Base-by-base conservation (phyloP, 305 asterid genomes). In the Rubia tinctorum region DNA sequence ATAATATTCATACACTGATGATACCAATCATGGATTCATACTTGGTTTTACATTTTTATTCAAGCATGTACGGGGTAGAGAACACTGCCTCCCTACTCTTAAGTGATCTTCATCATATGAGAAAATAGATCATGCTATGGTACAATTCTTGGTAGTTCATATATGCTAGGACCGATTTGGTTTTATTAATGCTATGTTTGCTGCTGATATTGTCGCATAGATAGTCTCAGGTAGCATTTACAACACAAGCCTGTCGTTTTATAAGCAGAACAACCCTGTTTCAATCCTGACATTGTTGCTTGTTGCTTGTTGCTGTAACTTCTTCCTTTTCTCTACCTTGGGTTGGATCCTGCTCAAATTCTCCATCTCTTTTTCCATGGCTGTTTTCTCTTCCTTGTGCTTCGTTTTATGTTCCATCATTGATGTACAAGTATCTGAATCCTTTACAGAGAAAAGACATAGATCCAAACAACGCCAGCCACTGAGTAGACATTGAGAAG, bases 381-480 rank as follows among this genome's bases (percentile, higher is more conserved):
- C 91, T 1, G 92, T 89, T 80, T 90, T 92, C 83, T 92, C 99
- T 65, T 92, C 88, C 75, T 89, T 90, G 87, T 90, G 97, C 66
- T 82, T 92, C 89, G 86, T 92, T 86, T 84, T 88, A 59, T 90
- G 96, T 81, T 91, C 97, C 30, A 88, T 66, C 91, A 91, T 82
- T 4, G 97, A 90, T 0, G 34, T 30, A 3, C n/a, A n/a, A n/a
- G 89, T 88, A 73, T 90, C 97, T 0, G 97, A 95, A 0, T 95
- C 98, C 81, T 95, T 95, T n/a, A 95, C 93, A 0, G 99, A 90
- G 84, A 95, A 95, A 71, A 95, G n/a, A 92, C 99, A 92, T 95
- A 60, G 99, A 96, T 7, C 99, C 99, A 77, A 95, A 70, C 80
- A 92, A 96, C 0, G 98, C 99, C 82, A 94, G 76, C 99, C 98